Evolutionary conservation across 1,284 basidiomycete genomes (phyloP).

Genomic region (Coniferiporia weirii): DNA sequence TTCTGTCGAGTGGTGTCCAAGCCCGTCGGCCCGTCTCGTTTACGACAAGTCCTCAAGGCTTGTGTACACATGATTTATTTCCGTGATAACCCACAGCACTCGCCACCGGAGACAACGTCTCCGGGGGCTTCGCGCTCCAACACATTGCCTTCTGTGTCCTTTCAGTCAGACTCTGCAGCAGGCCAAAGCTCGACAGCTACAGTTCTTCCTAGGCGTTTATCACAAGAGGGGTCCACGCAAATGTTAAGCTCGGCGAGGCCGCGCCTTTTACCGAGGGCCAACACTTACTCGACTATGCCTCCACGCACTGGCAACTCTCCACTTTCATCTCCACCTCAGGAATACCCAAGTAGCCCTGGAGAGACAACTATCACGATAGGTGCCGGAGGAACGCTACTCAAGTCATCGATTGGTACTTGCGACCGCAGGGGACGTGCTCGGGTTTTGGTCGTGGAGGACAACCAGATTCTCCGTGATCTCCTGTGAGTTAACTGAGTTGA

Average conservation of each 20-base stretch:
- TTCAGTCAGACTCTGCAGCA: conserved; percentile 1
- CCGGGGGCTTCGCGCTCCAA: background rate
- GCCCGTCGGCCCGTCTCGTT: conserved; percentile 78
- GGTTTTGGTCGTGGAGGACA: conserved; percentile 82
- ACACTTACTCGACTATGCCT: conserved; percentile 11
- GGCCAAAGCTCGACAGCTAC: background rate
- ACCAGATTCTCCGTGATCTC: conserved; percentile 66
- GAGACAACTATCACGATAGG: conserved; percentile 49
- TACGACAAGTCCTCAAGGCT: conserved; percentile 67
- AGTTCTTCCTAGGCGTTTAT: background rate
- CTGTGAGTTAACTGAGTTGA: conserved; percentile 39
- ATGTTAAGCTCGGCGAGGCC: conserved; percentile 4
- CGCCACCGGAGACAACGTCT: background rate
- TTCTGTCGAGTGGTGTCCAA: conserved; percentile 86
- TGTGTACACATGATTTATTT: conserved; percentile 63
- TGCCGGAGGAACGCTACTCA: conserved; percentile 53
- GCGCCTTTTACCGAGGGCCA: conserved; percentile 13
- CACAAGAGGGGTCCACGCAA: conserved; percentile 12
- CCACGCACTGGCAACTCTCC: background rate
- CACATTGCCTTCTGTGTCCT: conserved; percentile 1
- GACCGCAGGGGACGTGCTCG: conserved; percentile 37
- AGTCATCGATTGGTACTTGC: conserved; percentile 51
- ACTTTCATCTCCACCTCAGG: conserved; percentile 8
- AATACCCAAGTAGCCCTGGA: conserved; percentile 18
- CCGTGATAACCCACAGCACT: conserved; percentile 25